phyloP scores from a whole-genome alignment of 495 filamentous ascomycete species.

The Aspergillus saccharolyticus region DNA sequence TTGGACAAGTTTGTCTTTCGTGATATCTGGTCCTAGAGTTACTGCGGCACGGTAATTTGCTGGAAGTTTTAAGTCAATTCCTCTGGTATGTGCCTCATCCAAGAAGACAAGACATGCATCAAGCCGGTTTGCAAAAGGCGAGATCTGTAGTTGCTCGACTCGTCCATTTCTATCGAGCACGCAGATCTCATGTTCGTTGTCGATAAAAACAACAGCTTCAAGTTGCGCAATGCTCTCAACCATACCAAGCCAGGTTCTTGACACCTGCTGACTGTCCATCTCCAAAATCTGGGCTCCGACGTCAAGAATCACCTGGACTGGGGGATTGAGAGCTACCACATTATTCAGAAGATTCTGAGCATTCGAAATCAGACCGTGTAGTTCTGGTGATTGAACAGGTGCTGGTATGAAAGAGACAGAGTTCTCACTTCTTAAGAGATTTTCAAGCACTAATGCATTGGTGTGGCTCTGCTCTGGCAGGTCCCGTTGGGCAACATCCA shows the following conservation, averaged over 20 bases:
- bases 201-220: conserved; percentile 50
- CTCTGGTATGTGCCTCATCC: conserved; percentile 72
- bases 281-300: conserved; percentile 68
- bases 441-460: conserved; percentile 57
- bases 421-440: conserved; percentile 40
- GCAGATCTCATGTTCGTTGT: conserved; percentile 39
- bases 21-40: conserved; percentile 59
- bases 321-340: too few species aligned
- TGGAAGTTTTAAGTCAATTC: conserved; percentile 65
- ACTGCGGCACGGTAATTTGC: conserved; percentile 55
- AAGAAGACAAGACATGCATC: conserved; percentile 63
- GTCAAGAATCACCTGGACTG: conserved; percentile 60
- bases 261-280: conserved; percentile 48
- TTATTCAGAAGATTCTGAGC: too few species aligned
- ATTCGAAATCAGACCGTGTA: conserved; percentile 52
- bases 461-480: conserved; percentile 52
- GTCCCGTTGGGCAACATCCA: conserved; percentile 54
- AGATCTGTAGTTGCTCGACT: conserved; percentile 46
- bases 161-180: conserved; percentile 33
- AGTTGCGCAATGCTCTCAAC: conserved; percentile 40
- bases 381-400: background rate
- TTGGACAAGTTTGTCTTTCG: conserved; percentile 70
- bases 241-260: conserved; percentile 43
- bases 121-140: conserved; percentile 55
- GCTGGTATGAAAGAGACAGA: background rate